Evolutionary conservation across 805 yeast genomes (phyloP), one percentile per base, ranked within the genome.

Genomic region (Cyberlindnera mrakii): DNA sequence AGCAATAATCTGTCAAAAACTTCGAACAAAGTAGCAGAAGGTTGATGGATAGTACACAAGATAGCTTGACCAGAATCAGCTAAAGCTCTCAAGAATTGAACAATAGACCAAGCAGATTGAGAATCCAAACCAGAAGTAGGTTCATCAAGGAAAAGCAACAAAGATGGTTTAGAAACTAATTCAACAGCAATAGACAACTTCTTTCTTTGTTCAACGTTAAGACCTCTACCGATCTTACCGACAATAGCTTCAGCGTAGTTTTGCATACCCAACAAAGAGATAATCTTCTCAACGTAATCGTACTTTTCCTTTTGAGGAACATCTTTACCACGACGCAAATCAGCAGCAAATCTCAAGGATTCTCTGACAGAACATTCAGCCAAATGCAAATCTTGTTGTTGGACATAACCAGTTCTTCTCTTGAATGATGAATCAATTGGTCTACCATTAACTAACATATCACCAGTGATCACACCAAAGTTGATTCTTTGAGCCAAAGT

Each of bases 31-130:
- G 82, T 71, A 42, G 95, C 90, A 8, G 93, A 85, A 56, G 95
- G 95, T 64, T 85, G 95, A 64, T 85, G 93, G 52, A 85, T 85
- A 23, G 95, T 85, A 68, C 84, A 78, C 58, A 78, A 64, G 56
- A 78, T 77, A 33, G 83, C 82, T 59, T 78, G 82, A 33, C 83
- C 83, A 51, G 72, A 73, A 51, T 71, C 65, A 6, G 83, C 80
- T 46, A 78, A 61, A 51, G 75, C 75, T 60, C 78, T 71, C 77
- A 78, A 70, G 60, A 78, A 67, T 57, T 75, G 72, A 60, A 80
- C 75, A 52, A 78, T 74, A 30, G 83, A 72, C 82, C 82, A 78
- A 13, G 84, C 82, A 34, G 84, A 75, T 60, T 78, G 83, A 17
- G 83, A 78, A 57, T 79, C 85, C 55, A 79, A 64, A 62, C 85